These are phyloP conservation scores for Sequoia sempervirens DNA, from an alignment of 75 land plant species.

Conservation along the genomic window DNA sequence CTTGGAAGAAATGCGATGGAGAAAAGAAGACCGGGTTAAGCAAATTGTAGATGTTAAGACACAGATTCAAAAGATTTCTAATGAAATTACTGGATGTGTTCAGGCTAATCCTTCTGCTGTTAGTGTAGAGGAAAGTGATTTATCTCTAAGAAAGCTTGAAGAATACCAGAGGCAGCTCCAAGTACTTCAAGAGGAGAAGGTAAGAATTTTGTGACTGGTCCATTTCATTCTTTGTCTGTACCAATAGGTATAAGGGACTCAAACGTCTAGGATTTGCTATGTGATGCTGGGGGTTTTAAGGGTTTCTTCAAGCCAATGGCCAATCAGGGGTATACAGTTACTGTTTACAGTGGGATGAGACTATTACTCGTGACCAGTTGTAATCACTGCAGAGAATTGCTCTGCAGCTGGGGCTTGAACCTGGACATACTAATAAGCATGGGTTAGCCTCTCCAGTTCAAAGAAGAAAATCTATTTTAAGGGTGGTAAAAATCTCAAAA, in stretches of 20 bases:
- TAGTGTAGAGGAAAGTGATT: conserved; percentile 47
- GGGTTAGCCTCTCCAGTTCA: too few relatives aligned
- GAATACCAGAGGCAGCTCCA: conserved; percentile 54
- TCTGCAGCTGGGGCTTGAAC: too few relatives aligned
- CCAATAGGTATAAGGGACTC: not conserved
- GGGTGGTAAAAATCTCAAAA: too few relatives aligned
- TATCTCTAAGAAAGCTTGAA: conserved; percentile 55
- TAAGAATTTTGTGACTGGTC: not conserved
- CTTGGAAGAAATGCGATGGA: conserved; percentile 57
- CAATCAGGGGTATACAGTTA: not conserved
- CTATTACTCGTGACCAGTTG: not conserved
- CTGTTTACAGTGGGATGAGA: not conserved
- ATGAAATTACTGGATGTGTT: conserved; percentile 36
- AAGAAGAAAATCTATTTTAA: too few relatives aligned
- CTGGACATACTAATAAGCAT: too few relatives aligned
- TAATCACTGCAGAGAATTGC: not conserved
- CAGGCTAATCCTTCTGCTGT: conserved; percentile 6
- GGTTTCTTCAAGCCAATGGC: not conserved
- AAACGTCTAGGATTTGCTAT: not conserved
- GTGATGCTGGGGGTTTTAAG: not conserved
- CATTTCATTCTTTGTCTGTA: not conserved
- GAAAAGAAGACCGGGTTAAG: conserved; percentile 40
- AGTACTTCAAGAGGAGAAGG: conserved; percentile 65
- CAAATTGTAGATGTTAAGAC: conserved; percentile 55
- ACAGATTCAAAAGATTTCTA: conserved; percentile 48